Percentiles rank a stretch among this genome's conserved stretches.
Conservation (phyloP, 805 yeast species). For the Zygosaccharomyces lentus region DNA sequence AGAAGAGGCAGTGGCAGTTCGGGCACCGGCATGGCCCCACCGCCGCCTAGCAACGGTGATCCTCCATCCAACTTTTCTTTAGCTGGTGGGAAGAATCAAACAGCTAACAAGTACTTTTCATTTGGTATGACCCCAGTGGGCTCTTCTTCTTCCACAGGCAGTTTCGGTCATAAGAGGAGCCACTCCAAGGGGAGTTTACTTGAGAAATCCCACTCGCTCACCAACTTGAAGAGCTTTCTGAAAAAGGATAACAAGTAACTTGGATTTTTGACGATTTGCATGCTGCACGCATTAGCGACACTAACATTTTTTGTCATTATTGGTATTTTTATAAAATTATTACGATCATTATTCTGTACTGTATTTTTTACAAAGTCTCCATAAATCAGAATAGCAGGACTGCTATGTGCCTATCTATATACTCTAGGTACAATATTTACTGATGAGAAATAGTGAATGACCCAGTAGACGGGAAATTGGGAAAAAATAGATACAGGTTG, state of each 20-base stretch:
- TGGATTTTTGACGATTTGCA: neutral
- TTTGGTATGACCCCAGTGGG: constrained; percentile 31
- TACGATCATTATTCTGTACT: no score
- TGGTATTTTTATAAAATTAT: neutral
- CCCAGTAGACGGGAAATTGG: no score
- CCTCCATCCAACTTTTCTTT: constrained; percentile 9
- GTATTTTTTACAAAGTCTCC: no score
- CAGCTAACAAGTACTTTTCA: constrained; percentile 25
- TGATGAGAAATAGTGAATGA: no score
- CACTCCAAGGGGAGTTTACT: constrained; percentile 9
- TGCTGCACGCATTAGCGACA: neutral
- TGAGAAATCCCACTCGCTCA: constrained; percentile 16
- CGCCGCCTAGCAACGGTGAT: constrained; percentile 15
- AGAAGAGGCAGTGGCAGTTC: constrained; percentile 30
- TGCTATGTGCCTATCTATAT: no score
- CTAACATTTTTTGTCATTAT: neutral
- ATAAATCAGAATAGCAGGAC: no score
- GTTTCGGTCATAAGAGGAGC: constrained; percentile 13
- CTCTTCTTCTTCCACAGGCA: constrained; percentile 7
- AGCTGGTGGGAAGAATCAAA: constrained; percentile 15
- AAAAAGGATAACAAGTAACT: constrained; percentile 17
- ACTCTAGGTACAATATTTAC: no score
- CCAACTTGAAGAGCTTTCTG: constrained; percentile 17
- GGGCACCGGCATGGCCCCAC: constrained; percentile 19
- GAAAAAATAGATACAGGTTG: neutral